Base-by-base conservation (phyloP, 139 green algal genomes). In the Ettlia oleoabundans region DNA sequence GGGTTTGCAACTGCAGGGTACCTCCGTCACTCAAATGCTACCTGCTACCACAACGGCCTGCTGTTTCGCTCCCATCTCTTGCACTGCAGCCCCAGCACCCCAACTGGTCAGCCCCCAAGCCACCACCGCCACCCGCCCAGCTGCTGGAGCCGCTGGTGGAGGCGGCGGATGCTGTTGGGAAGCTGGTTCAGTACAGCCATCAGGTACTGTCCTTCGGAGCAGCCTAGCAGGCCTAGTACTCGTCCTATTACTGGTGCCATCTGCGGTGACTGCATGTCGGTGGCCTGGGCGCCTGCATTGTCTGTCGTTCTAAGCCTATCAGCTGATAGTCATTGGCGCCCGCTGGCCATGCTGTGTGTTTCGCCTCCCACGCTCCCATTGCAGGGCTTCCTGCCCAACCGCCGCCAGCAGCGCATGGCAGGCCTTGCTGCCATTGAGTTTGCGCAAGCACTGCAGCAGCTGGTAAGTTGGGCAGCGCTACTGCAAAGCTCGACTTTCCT, bases 371-470 rank as follows among this genome's bases (percentile, higher is more conserved):
- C 40, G 26, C 19, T 32, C 21, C 22, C 28, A 21, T 26, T 69
- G 22, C 88, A 94, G 87, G 94, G 94, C 70, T 97, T 96, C 86
- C 69, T 97, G 64, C 80, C 89, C 73, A 97, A 98, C 85, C 71
- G 76, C 64, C 89, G 95, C 10, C 93, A 96, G 89, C 93, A 94
- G 83, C 92, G 93, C 22, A 92, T 92, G 41, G 94, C 92, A 2
- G 95, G 95, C 43, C 90, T 94, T 64, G 94, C 94, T 0, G 91
- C 88, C 19, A 68, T 97, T 2, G 91, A 98, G 85, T 87, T 96
- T 65, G 94, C 90, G 1, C 94, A 97, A 79, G 62, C 89, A 24
- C 63, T 98, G 53, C 82, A 63, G 26, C 28, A 81, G 32, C 42
- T 85, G 77, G 87, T 90, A 62, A 2, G 61, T 15, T 33, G 55